Conservation (phyloP, 2,329 filamentous ascomycete species). For the Fonsecaea pedrosoi region DNA sequence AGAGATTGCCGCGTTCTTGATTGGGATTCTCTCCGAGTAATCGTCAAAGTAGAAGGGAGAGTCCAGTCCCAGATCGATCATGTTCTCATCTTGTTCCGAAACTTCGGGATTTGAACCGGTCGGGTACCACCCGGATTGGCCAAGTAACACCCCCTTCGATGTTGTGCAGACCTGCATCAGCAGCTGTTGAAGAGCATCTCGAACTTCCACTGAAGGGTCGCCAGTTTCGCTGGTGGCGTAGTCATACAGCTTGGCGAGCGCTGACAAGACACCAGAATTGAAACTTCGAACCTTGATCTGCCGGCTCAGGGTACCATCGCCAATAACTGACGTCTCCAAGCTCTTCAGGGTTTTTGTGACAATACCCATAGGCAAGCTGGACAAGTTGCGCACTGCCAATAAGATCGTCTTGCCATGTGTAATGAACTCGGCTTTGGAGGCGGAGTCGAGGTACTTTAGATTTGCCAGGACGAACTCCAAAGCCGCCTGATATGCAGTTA, state of each 20-base stretch:
- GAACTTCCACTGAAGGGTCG: slow-evolving; percentile 59
- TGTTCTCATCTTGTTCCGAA: slow-evolving; percentile 54
- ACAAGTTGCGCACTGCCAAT: slow-evolving; percentile 76
- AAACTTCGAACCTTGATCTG: slow-evolving; percentile 77
- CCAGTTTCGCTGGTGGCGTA: slow-evolving; percentile 53
- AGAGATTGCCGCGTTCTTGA: slow-evolving; percentile 80
- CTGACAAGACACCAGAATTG: slow-evolving; percentile 74
- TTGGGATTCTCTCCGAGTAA: slow-evolving; percentile 69
- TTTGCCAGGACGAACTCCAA: slow-evolving; percentile 80
- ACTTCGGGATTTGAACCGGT: slow-evolving; percentile 68
- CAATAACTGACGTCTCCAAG: slow-evolving; percentile 73
- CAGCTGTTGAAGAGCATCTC: slow-evolving; percentile 75
- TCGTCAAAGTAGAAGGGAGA: slow-evolving; percentile 73
- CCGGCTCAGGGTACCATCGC: slow-evolving; percentile 75
- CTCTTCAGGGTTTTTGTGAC: slow-evolving; percentile 76
- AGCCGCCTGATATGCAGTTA: slow-evolving; percentile 79
- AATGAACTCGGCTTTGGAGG: slow-evolving; percentile 81
- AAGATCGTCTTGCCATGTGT: slow-evolving; percentile 73
- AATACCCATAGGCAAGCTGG: slow-evolving; percentile 76
- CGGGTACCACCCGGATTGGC: slow-evolving; percentile 84
- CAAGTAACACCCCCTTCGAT: slow-evolving; percentile 74
- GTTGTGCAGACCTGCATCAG: slow-evolving; percentile 75
- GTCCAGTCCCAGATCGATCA: slow-evolving; percentile 71
- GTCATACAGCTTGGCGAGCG: slow-evolving; percentile 74
- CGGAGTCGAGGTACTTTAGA: slow-evolving; percentile 76